Base-by-base conservation (phyloP, 2,329 filamentous ascomycete genomes). In the Fusarium longipes region DNA sequence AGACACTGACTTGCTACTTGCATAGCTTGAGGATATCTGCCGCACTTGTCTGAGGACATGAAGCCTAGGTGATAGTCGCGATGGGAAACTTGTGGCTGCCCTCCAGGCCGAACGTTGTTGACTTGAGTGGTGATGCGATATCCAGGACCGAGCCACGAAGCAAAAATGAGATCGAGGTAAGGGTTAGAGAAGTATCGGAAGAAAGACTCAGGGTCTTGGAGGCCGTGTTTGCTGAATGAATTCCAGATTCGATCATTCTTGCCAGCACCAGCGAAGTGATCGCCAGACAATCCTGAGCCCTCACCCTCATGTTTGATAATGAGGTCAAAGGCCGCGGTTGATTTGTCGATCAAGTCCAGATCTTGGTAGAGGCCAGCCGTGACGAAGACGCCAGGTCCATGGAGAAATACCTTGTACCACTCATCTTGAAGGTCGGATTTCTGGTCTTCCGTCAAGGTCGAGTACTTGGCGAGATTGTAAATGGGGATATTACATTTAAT, bases 41-140 rank as follows among this genome's bases (percentile, higher is more conserved):
- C 78, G 40, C 80, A 82, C 2, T 76, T 77, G 8, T 81, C 80
- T 4, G 79, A 72, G 1, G 82, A 84, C 73, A 88, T 86, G 75
- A 90, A 89, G 0, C 87, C 88, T 2, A 90, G 80, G 69, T 90
- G 87, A 70, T 89, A 90, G 71, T 90, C 88, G 2, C 87, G 81
- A 70, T 90, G 88, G 9, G 79, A 79, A 27, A 84, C 81, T 70
- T 90, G 88, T 1, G 88, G 79, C 33, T 81, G 77, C 1, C 85
- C 86, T 18, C 86, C 86, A 0, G 88, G 87, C 39, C 83, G 82
- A 10, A 90, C 87, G 47, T 88, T 82, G 70, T 90, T 90, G 38
- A 89, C 84, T 72, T 90, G 87, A 1, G 86, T 82, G 0, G 87
- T 90, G 40, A 90, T 73, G 22, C 85, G 83, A 74, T 89, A 89